A percentile compares a stretch with the other conserved stretches of the same genome.
phyloP scores from a whole-genome alignment of 768 basidiomycete species.

The Cubamyces sp. region DNA sequence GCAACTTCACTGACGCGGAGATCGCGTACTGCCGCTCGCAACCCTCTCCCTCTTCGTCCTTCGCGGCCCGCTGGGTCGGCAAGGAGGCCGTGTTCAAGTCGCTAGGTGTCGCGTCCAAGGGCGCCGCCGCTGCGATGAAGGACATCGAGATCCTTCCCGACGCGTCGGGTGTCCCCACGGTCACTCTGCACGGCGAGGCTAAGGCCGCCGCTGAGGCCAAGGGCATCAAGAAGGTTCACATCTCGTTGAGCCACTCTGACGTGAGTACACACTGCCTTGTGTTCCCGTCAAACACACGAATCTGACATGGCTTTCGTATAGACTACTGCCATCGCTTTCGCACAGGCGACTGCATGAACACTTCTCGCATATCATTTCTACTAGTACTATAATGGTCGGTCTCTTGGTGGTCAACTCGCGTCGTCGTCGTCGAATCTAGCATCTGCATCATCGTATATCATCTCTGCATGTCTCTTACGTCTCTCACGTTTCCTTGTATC shows the following conservation, averaged over 20 bases:
- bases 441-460: constrained; percentile 15
- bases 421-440: constrained; percentile 10
- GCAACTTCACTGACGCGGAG: constrained; percentile 94
- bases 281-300: neutral
- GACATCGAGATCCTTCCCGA: constrained; percentile 94
- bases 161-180: constrained; percentile 76
- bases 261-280: constrained; percentile 46
- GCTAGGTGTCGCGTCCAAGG: constrained; percentile 85
- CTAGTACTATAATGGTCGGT: constrained; percentile 6
- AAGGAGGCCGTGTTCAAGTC: constrained; percentile 99
- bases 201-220: constrained; percentile 69
- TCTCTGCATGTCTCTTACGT: constrained; percentile 11
- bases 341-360: constrained; percentile 61
- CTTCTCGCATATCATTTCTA: constrained; percentile 1
- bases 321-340: constrained; percentile 88
- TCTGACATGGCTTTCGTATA: constrained; percentile 34
- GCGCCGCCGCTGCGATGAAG: constrained; percentile 93
- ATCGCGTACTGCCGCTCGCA: constrained; percentile 85
- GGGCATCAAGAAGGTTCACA: constrained; percentile 72
- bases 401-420: constrained; percentile 6
- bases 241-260: constrained; percentile 94
- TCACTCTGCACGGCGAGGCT: constrained; percentile 80
- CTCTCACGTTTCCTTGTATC: constrained; percentile 7
- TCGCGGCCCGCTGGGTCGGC: constrained; percentile 96
- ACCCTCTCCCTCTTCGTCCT: constrained; percentile 85